A percentile compares a stretch with the other conserved stretches of the same genome.
Conservation (phyloP, 345 rosid species). For the Bretschneidera sinensis region DNA sequence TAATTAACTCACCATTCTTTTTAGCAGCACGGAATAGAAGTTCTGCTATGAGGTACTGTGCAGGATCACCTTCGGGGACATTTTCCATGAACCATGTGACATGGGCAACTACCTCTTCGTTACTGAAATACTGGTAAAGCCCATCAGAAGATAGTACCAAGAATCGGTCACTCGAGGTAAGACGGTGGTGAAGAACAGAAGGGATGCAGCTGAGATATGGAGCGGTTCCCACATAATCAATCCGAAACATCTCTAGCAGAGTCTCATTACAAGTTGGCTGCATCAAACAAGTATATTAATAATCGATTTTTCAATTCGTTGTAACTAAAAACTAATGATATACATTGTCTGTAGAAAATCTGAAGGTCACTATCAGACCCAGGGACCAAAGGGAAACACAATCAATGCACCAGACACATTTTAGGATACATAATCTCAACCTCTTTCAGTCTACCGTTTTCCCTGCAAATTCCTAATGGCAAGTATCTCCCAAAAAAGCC, state of each 20-base stretch:
- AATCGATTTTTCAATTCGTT: constrained; percentile 7
- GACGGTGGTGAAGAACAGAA: constrained; percentile 74
- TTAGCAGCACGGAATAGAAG: constrained; percentile 92
- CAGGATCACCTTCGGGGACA: constrained; percentile 97
- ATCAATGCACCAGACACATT: not conserved
- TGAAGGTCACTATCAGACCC: not conserved
- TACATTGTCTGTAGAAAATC: constrained; percentile 2
- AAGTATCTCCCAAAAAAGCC: not conserved
- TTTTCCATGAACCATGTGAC: constrained; percentile 98
- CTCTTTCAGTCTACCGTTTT: not conserved
- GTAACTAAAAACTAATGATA: not conserved
- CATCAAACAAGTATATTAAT: constrained; percentile 21
- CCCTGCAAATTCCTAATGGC: not conserved
- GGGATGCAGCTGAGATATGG: constrained; percentile 85
- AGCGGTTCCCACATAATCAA: constrained; percentile 62
- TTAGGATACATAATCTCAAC: not conserved
- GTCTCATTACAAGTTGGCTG: constrained; percentile 90
- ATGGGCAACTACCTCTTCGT: constrained; percentile 92
- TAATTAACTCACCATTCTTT: constrained; percentile 65
- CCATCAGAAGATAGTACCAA: constrained; percentile 92
- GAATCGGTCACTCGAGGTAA: constrained; percentile 78
- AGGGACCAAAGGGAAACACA: not conserved
- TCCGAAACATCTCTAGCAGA: constrained; percentile 70
- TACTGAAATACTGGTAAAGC: constrained; percentile 89
- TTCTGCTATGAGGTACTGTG: constrained; percentile 89